Conservation (phyloP, 257 asterid species). For the Nyctanthes arbortristis region DNA sequence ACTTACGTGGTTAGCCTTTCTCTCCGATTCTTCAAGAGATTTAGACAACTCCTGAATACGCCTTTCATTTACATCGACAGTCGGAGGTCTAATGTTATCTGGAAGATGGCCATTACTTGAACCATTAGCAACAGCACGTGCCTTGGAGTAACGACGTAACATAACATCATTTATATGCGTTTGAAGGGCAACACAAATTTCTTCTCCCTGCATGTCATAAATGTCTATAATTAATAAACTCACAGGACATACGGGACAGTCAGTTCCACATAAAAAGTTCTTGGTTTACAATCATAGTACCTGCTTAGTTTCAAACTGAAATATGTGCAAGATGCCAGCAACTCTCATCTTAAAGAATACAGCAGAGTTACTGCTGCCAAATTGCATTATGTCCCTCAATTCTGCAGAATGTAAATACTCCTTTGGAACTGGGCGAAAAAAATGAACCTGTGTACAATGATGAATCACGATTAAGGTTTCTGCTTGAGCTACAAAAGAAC, state of each 20-base stretch:
- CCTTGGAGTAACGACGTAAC: conserved; percentile 96
- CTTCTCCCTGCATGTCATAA: conserved; percentile 77
- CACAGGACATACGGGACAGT: not conserved
- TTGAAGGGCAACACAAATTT: conserved; percentile 98
- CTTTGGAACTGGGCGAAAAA: conserved; percentile 98
- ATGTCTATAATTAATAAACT: conserved; percentile 8
- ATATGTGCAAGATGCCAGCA: conserved; percentile 96
- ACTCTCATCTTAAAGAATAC: conserved; percentile 99
- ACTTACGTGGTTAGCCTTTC: conserved; percentile 75
- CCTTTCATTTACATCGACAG: conserved; percentile 62
- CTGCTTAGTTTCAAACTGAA: conserved; percentile 98
- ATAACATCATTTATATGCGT: conserved; percentile 98
- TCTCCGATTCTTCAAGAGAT: conserved; percentile 85
- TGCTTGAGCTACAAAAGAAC: not conserved
- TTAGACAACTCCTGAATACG: conserved; percentile 72
- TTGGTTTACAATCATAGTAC: conserved; percentile 32
- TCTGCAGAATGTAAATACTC: conserved; percentile 98
- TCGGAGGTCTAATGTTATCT: conserved; percentile 53
- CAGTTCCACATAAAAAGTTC: not conserved
- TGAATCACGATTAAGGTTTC: conserved; percentile 24
- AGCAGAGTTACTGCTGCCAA: conserved; percentile 98
- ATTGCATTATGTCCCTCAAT: conserved; percentile 98
- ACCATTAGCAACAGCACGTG: conserved; percentile 82
- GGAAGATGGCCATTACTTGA: conserved; percentile 62
- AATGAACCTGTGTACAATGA: conserved; percentile 70